Conservation (phyloP, 176 grass and related monocot genomes). For the Musa beccarii region DNA sequence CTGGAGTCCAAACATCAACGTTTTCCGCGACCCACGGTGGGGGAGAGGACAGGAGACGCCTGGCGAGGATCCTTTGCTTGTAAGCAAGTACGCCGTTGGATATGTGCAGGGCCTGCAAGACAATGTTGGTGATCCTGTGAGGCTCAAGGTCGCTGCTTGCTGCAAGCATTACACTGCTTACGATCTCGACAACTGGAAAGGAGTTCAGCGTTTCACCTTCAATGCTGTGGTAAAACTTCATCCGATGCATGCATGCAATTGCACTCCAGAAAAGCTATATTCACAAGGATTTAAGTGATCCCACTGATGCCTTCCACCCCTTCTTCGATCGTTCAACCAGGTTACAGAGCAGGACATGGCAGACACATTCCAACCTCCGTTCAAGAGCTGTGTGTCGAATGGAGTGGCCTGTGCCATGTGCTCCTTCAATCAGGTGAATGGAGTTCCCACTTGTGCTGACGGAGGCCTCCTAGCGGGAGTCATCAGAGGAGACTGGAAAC, state of each 20-base stretch:
- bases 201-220: slow-evolving; percentile 80
- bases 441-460: slow-evolving; percentile 80
- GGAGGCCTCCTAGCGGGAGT: slow-evolving; percentile 55
- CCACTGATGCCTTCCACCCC: no score
- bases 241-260: no score
- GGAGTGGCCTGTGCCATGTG: slow-evolving; percentile 96
- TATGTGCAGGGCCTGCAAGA: slow-evolving; percentile 68
- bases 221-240: slow-evolving; percentile 48
- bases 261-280: no score
- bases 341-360: slow-evolving; percentile 86
- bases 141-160: slow-evolving; percentile 86
- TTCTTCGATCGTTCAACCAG: slow-evolving; percentile 20
- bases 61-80: slow-evolving; percentile 80
- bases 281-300: no score
- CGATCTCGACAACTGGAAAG: slow-evolving; percentile 90
- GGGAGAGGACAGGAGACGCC: slow-evolving; percentile 92
- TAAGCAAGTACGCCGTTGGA: slow-evolving; percentile 73
- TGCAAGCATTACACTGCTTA: slow-evolving; percentile 99
- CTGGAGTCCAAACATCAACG: slow-evolving; percentile 98
- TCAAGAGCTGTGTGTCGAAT: slow-evolving; percentile 82
- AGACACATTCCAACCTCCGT: slow-evolving; percentile 90
- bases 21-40: slow-evolving; percentile 88
- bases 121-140: slow-evolving; percentile 9
- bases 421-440: slow-evolving; percentile 96
- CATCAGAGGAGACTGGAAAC: slow-evolving; percentile 85